phyloP scores from a whole-genome alignment of 1,284 basidiomycete genomes.

The Pseudozyma hubeiensis region DNA sequence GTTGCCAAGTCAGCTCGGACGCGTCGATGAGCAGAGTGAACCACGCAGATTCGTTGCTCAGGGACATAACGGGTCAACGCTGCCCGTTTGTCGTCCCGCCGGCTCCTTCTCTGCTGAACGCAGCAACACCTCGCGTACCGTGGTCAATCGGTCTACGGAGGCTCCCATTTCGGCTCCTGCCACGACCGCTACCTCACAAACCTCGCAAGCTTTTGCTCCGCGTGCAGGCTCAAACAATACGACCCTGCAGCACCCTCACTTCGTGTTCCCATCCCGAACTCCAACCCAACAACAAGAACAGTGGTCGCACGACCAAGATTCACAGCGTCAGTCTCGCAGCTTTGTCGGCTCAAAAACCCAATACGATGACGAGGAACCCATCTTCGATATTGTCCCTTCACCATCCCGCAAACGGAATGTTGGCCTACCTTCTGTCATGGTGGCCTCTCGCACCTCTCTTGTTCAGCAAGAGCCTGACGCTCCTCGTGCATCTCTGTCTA shows the following conservation, averaged over 20 bases:
- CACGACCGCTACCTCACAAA: constrained; percentile 6
- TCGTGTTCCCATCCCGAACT: constrained; percentile 28
- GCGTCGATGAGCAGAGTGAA: constrained; percentile 15
- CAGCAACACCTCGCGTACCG: constrained; percentile 8
- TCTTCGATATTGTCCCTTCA: constrained; percentile 37
- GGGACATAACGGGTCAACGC: not conserved
- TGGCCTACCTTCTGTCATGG: not conserved
- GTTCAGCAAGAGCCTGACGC: constrained; percentile 2
- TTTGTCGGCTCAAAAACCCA: constrained; percentile 16
- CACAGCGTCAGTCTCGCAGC: constrained; percentile 12
- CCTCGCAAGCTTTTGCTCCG: not conserved
- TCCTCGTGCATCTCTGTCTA: constrained; percentile 1
- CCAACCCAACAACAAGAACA: constrained; percentile 1
- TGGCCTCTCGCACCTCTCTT: not conserved
- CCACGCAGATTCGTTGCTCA: not conserved
- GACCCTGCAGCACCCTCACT: constrained; percentile 7
- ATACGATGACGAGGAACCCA: constrained; percentile 33
- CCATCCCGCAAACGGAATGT: constrained; percentile 28
- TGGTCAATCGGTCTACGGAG: constrained; percentile 19
- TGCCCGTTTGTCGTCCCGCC: not conserved
- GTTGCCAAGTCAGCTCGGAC: constrained; percentile 10
- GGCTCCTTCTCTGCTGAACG: not conserved
- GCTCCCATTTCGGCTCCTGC: constrained; percentile 27
- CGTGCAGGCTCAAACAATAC: not conserved
- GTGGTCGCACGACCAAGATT: constrained; percentile 1